Conservation (phyloP, 108 stramenopile genomes). For the Thalassiosira profunda region DNA sequence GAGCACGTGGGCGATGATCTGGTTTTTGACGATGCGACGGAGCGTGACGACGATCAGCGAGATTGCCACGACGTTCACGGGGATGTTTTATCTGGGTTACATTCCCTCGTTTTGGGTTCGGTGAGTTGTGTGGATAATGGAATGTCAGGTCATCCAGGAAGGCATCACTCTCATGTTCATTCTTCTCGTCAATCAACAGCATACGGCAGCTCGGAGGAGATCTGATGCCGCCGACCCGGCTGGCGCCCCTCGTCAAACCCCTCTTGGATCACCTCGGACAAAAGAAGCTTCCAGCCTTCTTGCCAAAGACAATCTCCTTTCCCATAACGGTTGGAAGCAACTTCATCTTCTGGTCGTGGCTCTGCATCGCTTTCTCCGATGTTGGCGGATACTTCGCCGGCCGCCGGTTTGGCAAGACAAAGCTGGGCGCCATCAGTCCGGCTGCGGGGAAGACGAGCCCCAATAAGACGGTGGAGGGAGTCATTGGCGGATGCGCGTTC, state of each 20-base stretch:
- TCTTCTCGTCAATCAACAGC: too few species aligned
- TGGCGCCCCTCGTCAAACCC: slow-evolving; percentile 62
- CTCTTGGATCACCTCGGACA: slow-evolving; percentile 56
- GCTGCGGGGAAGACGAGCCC: slow-evolving; percentile 95
- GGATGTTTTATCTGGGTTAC: slow-evolving; percentile 97
- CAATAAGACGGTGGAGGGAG: slow-evolving; percentile 97
- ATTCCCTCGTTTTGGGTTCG: slow-evolving; percentile 96
- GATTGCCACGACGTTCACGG: slow-evolving; percentile 96
- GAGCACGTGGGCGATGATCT: slow-evolving; percentile 88
- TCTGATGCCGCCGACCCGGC: slow-evolving; percentile 64
- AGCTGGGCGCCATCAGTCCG: slow-evolving; percentile 74
- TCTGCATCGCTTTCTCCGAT: slow-evolving; percentile 93
- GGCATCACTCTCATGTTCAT: too few species aligned
- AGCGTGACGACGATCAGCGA: slow-evolving; percentile 84
- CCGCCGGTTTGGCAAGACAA: slow-evolving; percentile 81
- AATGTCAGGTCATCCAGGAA: too few species aligned
- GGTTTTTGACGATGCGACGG: slow-evolving; percentile 90
- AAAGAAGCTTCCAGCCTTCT: slow-evolving; percentile 60
- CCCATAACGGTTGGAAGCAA: slow-evolving; percentile 91
- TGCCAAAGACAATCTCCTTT: slow-evolving; percentile 66
- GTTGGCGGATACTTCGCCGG: slow-evolving; percentile 97
- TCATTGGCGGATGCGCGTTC: slow-evolving; percentile 87
- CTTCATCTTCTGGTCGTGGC: slow-evolving; percentile 97
- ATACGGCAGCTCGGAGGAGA: slow-evolving; percentile 65
- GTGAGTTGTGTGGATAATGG: too few species aligned